These are phyloP conservation scores for Aspergillus terreus DNA, from an alignment of 2,329 filamentous ascomycete genomes.

Conservation along the genomic window DNA sequence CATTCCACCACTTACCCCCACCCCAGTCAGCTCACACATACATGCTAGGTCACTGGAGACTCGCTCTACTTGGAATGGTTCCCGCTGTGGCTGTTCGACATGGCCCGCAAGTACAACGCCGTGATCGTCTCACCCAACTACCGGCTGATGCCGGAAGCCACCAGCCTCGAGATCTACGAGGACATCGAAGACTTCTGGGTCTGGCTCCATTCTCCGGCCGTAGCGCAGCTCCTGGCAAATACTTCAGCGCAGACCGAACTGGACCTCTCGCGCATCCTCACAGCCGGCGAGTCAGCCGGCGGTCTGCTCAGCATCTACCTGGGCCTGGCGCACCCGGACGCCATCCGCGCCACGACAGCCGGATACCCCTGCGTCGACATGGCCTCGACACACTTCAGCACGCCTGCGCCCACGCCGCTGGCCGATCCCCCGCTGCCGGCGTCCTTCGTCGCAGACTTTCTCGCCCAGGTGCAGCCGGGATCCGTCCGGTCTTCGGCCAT, in stretches of 20 bases:
- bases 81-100: constrained; percentile 35
- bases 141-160: constrained; percentile 50
- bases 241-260: constrained; percentile 13
- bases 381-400: constrained; percentile 14
- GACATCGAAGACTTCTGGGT: constrained; percentile 49
- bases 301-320: constrained; percentile 27
- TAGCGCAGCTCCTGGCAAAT: constrained; percentile 10
- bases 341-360: constrained; percentile 28
- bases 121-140: constrained; percentile 49
- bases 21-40: no score
- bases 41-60: constrained; percentile 25
- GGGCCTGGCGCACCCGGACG: constrained; percentile 22
- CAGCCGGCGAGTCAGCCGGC: constrained; percentile 29
- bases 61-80: constrained; percentile 26
- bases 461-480: constrained; percentile 7
- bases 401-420: constrained; percentile 9
- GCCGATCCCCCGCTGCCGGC: constrained; percentile 13
- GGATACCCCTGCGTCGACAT: constrained; percentile 33
- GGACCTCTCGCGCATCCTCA: constrained; percentile 25
- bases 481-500: constrained; percentile 13
- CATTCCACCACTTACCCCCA: background rate
- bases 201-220: constrained; percentile 35
- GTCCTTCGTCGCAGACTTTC: constrained; percentile 10
- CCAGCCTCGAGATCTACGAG: constrained; percentile 43
- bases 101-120: constrained; percentile 38